A percentile compares a stretch with the other conserved stretches of the same genome.
These are phyloP conservation scores for Cladosporium sp. DNA, from an alignment of 2,329 filamentous ascomycete genomes.

Conservation along the genomic window DNA sequence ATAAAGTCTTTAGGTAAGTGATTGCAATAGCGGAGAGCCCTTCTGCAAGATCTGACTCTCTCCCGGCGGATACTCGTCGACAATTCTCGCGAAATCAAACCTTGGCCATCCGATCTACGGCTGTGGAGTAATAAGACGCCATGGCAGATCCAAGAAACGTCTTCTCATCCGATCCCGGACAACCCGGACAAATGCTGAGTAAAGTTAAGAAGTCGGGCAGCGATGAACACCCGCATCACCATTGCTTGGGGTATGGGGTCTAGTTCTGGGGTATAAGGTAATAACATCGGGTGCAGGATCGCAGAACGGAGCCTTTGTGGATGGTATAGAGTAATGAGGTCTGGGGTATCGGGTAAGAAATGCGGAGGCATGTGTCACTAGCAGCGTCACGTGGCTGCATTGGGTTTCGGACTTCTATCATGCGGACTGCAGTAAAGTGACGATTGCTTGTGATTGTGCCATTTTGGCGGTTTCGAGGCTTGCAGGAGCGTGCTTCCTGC, in stretches of 20 bases:
- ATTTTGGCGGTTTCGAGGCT: not conserved
- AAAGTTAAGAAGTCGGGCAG: not conserved
- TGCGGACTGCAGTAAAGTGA: not conserved
- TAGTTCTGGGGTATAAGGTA: conserved; percentile 14
- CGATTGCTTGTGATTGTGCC: not conserved
- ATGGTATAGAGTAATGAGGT: conserved; percentile 1
- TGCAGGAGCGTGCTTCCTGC: not conserved
- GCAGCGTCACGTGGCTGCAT: not conserved
- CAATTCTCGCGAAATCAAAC: not conserved
- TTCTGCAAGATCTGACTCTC: not conserved
- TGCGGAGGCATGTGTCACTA: conserved; percentile 15
- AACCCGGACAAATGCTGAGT: not conserved
- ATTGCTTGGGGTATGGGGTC: conserved; percentile 6
- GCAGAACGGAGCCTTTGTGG: not conserved
- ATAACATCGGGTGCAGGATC: not conserved
- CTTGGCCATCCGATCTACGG: not conserved
- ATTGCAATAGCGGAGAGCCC: not conserved
- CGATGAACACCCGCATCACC: not conserved
- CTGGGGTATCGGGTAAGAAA: conserved; percentile 14
- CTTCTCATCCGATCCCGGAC: not conserved
- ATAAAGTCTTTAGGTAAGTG: not conserved
- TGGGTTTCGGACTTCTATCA: conserved; percentile 7
- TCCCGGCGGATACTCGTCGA: not conserved
- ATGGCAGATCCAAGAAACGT: not conserved
- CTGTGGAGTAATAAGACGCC: not conserved